Percentiles rank a stretch among this genome's conserved stretches.
These are phyloP conservation scores for Crithidia bombi DNA, from an alignment of 208 protist species.

Conservation along the genomic window DNA sequence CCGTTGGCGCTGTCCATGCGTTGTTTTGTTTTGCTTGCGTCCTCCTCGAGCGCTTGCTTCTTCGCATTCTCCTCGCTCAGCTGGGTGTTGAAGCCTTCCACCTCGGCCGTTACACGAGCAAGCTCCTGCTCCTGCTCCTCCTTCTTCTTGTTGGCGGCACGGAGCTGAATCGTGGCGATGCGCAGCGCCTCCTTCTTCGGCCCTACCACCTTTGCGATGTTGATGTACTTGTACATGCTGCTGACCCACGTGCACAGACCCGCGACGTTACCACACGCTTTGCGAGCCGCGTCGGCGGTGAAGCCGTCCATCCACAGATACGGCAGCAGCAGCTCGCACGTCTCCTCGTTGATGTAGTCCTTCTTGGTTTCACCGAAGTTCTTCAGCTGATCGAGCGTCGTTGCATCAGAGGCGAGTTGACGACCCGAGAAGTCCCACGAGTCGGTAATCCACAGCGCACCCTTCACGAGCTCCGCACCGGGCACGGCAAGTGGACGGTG, in stretches of 20 bases:
- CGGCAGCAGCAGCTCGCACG: conserved; percentile 97
- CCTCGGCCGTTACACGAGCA: conserved; percentile 92
- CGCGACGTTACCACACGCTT: conserved; percentile 92
- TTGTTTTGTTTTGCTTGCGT: conserved; percentile 95
- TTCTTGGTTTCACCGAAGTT: conserved; percentile 88
- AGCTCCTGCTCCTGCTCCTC: conserved; percentile 95
- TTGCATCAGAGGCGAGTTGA: conserved; percentile 80
- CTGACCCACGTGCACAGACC: conserved; percentile 96
- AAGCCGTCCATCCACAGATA: conserved; percentile 97
- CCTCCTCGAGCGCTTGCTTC: conserved; percentile 97
- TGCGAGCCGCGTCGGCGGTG: conserved; percentile 92
- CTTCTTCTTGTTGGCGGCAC: conserved; percentile 95
- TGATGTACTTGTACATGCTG: conserved; percentile 97
- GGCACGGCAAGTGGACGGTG: conserved; percentile 79
- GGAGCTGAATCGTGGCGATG: conserved; percentile 90
- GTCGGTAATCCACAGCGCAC: conserved; percentile 87
- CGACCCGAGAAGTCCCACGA: conserved; percentile 91
- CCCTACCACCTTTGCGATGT: conserved; percentile 96
- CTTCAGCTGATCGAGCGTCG: conserved; percentile 79
- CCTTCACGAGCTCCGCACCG: conserved; percentile 84
- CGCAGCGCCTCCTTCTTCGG: conserved; percentile 96
- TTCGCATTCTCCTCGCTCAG: conserved; percentile 94
- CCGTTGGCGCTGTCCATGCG: conserved; percentile 97
- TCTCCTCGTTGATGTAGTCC: conserved; percentile 99
- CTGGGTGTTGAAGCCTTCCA: conserved; percentile 93